Conservation (phyloP, 441 rosid species). For the Daphne laureola region DNA sequence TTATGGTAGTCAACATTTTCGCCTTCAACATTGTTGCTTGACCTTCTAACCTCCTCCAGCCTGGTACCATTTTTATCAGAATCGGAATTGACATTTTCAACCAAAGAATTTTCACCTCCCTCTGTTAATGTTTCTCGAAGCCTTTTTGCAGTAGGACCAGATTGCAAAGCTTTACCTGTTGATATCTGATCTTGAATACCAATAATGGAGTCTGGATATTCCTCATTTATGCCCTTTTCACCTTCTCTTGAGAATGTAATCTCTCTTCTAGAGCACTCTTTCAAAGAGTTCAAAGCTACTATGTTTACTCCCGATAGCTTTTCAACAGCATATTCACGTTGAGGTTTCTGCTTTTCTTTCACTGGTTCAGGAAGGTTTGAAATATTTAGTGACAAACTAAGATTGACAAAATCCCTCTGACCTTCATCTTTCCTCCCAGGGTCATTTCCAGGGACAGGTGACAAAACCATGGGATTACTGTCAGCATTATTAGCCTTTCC, state of each 20-base stretch:
- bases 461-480: neutral
- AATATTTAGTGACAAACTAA: too few relatives aligned
- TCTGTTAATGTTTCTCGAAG: slow-evolving; percentile 13
- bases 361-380: too few relatives aligned
- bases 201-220: slow-evolving; percentile 5
- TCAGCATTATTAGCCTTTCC: slow-evolving; percentile 8
- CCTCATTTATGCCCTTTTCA: slow-evolving; percentile 10
- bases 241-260: slow-evolving; percentile 7
- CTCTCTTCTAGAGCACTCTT: neutral
- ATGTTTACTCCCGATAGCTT: too few relatives aligned
- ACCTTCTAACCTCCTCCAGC: slow-evolving; percentile 6
- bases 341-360: too few relatives aligned
- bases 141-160: slow-evolving; percentile 20
- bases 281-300: too few relatives aligned
- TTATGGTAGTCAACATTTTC: too few relatives aligned
- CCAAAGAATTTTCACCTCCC: slow-evolving; percentile 10
- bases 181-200: slow-evolving; percentile 6
- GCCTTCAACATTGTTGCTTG: neutral
- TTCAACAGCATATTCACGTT: too few relatives aligned
- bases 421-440: neutral
- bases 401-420: too few relatives aligned
- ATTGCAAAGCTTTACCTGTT: slow-evolving; percentile 15
- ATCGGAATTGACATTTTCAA: slow-evolving; percentile 11
- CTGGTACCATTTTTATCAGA: slow-evolving; percentile 7
- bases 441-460: neutral